A percentile compares a stretch with the other conserved stretches of the same genome.
Evolutionary conservation across 2,329 filamentous ascomycete genomes (phyloP).

Genomic region (Monilinia laxa): DNA sequence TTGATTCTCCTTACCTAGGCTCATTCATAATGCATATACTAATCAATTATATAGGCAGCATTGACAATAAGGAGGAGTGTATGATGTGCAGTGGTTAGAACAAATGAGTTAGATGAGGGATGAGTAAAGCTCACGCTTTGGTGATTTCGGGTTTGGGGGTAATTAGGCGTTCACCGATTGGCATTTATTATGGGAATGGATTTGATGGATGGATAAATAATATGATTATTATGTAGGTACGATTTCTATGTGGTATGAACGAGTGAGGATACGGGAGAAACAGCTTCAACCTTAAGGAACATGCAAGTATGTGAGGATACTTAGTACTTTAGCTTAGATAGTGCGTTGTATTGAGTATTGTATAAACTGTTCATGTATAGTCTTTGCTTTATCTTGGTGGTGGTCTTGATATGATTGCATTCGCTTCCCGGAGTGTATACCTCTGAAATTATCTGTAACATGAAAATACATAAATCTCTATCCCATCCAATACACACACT

Average conservation of each 20-base stretch:
- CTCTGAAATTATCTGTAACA: neutral
- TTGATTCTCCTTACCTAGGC: conserved; percentile 6
- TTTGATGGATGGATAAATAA: conserved; percentile 10
- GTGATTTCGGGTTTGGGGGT: neutral
- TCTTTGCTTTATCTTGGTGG: neutral
- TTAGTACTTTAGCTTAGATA: neutral
- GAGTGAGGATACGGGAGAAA: neutral
- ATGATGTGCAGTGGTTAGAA: conserved; percentile 91
- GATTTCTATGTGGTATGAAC: conserved; percentile 9
- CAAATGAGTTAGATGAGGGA: conserved; percentile 23
- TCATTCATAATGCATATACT: conserved; percentile 38
- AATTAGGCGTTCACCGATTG: conserved; percentile 4
- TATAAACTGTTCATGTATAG: neutral
- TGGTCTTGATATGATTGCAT: neutral
- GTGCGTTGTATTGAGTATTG: neutral
- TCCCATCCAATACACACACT: too few species aligned
- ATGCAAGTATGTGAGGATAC: neutral
- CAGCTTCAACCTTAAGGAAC: neutral
- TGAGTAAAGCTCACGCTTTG: conserved; percentile 16
- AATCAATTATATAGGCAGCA: conserved; percentile 62
- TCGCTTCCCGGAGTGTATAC: neutral
- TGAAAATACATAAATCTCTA: too few species aligned
- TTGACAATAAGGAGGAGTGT: conserved; percentile 93
- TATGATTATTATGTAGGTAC: conserved; percentile 12
- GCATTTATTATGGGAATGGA: conserved; percentile 1